Evolutionary conservation across 345 rosid genomes (phyloP), one percentile per base, ranked within the genome.

Genomic region (Sonneratia alba): DNA sequence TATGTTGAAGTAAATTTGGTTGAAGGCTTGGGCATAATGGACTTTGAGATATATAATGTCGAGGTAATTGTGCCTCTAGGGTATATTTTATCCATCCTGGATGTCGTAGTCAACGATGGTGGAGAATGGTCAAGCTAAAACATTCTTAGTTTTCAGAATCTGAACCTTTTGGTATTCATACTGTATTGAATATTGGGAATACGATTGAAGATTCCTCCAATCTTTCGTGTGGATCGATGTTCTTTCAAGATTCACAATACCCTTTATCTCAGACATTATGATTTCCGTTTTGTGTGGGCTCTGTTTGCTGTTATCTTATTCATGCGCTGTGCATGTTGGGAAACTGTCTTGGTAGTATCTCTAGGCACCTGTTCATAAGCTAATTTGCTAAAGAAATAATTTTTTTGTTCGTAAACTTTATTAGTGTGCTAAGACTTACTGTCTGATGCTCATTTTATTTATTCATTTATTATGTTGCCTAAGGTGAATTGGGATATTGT

Each of bases 401-500:
- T n/a, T 56, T 67, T 19, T n/a, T 19, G 62, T 3, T n/a, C 18
- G 62, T 61, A 12, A n/a, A 56, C 11, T 4, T 56, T 7, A 56
- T 5, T 61, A 32, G 34, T 24, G 3, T n/a, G 11, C 32, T 57
- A 27, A 27, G 32, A 27, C 32, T 27, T 27, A 27, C 32, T 57
- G 21, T n/a, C 34, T 57, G 34, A n/a, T n/a, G 12, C n/a, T 24
- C 63, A 24, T 61, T 8, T 56, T 21, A 32, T 61, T 36, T n/a
- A 43, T n/a, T 21, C n/a, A n/a, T n/a, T 18, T n/a, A 38, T 51
- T 70, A n/a, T 63, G 21, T 15, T 68, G 45, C 19, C 19, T 67
- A 43, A 42, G 38, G 37, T 61, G 47, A 57, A 45, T 67, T 24
- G 69, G 47, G 71, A 74, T 70, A 51, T 67, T 70, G 36, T 37